A percentile compares a stretch with the other conserved stretches of the same genome.
phyloP scores from a whole-genome alignment of 441 rosid species.

The Adansonia grandidieri region DNA sequence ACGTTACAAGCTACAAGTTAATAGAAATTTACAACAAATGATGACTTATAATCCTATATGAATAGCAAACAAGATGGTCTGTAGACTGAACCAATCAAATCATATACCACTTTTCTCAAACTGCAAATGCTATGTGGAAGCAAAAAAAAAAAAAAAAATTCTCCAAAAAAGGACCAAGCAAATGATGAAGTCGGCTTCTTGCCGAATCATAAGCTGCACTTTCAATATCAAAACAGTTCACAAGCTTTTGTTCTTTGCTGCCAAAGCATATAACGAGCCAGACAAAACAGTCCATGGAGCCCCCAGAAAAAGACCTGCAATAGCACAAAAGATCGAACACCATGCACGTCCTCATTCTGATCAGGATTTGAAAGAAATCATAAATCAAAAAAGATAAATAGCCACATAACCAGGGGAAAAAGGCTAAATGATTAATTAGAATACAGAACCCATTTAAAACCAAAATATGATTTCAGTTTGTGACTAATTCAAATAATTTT shows the following conservation, averaged over 20 bases:
- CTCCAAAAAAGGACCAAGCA: background rate
- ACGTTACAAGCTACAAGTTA: conserved; percentile 11
- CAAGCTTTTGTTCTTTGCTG: conserved; percentile 32
- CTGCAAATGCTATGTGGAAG: conserved; percentile 11
- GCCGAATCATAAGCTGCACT: conserved; percentile 28
- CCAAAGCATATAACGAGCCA: conserved; percentile 27
- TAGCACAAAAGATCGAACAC: conserved; percentile 14
- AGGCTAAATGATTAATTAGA: conserved; percentile 1
- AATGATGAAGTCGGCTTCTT: conserved; percentile 28
- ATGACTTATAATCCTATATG: conserved; percentile 4
- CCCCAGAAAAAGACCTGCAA: conserved; percentile 38
- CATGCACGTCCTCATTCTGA: background rate
- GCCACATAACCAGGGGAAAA: background rate
- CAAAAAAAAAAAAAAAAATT: background rate
- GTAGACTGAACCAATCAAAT: conserved; percentile 39
- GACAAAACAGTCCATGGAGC: conserved; percentile 4
- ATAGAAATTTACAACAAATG: background rate
- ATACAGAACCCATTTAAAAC: background rate
- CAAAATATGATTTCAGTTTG: background rate
- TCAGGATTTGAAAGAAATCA: background rate
- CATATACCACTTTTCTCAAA: conserved; percentile 30
- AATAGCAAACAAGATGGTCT: conserved; percentile 9
- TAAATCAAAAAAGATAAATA: background rate
- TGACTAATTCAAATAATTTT: background rate
- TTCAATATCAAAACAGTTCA: conserved; percentile 9